A percentile compares a stretch with the other conserved stretches of the same genome.
phyloP scores from a whole-genome alignment of 2,329 filamentous ascomycete species.

The Fonsecaea nubica region DNA sequence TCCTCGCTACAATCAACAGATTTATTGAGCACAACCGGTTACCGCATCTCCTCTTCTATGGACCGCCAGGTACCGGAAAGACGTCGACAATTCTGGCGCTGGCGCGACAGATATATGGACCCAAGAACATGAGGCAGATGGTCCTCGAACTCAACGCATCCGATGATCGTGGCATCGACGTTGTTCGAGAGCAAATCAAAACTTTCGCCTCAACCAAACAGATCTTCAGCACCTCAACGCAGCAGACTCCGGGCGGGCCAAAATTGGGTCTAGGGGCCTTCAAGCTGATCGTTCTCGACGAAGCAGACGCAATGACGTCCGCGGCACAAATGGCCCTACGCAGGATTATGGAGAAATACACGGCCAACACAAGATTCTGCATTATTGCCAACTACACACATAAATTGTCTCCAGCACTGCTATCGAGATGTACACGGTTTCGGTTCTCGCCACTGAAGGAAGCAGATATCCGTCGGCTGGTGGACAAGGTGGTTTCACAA shows the following conservation, averaged over 20 bases:
- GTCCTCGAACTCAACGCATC: conserved; percentile 97
- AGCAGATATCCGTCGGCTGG: conserved; percentile 78
- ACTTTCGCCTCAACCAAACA: conserved; percentile 92
- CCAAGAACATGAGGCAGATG: conserved; percentile 95
- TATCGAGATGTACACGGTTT: conserved; percentile 94
- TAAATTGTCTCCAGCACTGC: conserved; percentile 89
- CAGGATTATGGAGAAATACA: conserved; percentile 99
- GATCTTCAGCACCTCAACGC: conserved; percentile 76
- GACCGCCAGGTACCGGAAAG: conserved; percentile 94
- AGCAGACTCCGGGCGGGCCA: conserved; percentile 51
- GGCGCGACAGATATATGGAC: conserved; percentile 88
- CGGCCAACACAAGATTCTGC: conserved; percentile 95
- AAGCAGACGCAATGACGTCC: conserved; percentile 99
- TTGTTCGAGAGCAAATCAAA: conserved; percentile 98
- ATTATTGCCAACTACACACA: conserved; percentile 99
- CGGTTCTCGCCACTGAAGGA: conserved; percentile 94
- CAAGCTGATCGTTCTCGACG: conserved; percentile 96
- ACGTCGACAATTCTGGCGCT: conserved; percentile 95
- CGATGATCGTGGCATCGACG: conserved; percentile 96
- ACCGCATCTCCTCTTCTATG: conserved; percentile 94
- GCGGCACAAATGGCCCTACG: conserved; percentile 97
- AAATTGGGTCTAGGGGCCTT: conserved; percentile 70
- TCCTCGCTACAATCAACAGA: conserved; percentile 95
- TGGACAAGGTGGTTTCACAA: conserved; percentile 87
- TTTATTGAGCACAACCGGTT: conserved; percentile 94